A percentile compares a stretch with the other conserved stretches of the same genome.
These are phyloP conservation scores for Cudoniella acicularis DNA, from an alignment of 495 filamentous ascomycete genomes.

Conservation along the genomic window DNA sequence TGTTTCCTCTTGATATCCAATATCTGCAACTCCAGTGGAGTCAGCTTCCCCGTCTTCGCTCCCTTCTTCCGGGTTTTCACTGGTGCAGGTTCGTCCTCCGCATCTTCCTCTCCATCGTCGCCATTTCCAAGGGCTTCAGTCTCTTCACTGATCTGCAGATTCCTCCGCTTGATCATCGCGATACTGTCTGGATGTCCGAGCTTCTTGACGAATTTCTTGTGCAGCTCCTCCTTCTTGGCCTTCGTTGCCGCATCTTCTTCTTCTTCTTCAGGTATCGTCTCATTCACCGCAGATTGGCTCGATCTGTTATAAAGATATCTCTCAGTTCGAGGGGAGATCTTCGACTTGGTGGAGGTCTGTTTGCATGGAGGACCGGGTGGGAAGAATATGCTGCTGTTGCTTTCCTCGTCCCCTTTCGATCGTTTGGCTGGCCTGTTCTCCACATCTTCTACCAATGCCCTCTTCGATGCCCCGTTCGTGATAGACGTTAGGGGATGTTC, in stretches of 20 bases:
- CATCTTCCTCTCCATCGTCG: slow-evolving; percentile 48
- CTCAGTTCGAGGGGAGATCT: slow-evolving; percentile 33
- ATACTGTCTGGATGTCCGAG: slow-evolving; percentile 81
- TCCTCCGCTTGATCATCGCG: slow-evolving; percentile 58
- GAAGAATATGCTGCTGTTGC: slow-evolving; percentile 26
- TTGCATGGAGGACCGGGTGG: not conserved
- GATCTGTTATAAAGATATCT: slow-evolving; percentile 42
- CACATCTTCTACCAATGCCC: slow-evolving; percentile 41
- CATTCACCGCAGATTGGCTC: slow-evolving; percentile 21
- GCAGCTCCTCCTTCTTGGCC: slow-evolving; percentile 63
- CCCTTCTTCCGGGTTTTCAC: slow-evolving; percentile 58
- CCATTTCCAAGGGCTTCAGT: slow-evolving; percentile 40
- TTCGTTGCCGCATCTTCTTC: slow-evolving; percentile 41
- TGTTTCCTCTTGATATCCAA: slow-evolving; percentile 91
- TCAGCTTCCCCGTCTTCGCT: slow-evolving; percentile 78
- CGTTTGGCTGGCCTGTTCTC: slow-evolving; percentile 39
- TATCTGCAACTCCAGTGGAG: slow-evolving; percentile 90
- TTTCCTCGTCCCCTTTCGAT: slow-evolving; percentile 30
- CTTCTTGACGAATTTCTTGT: slow-evolving; percentile 84
- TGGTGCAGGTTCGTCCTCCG: slow-evolving; percentile 42
- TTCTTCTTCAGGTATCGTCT: slow-evolving; percentile 40
- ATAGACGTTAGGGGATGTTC: not conserved
- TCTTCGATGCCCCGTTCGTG: slow-evolving; percentile 25
- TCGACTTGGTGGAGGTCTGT: slow-evolving; percentile 2
- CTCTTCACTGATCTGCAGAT: slow-evolving; percentile 49